Evolutionary conservation across 768 basidiomycete species (phyloP).

Genomic region (Mycena sanguinolenta): DNA sequence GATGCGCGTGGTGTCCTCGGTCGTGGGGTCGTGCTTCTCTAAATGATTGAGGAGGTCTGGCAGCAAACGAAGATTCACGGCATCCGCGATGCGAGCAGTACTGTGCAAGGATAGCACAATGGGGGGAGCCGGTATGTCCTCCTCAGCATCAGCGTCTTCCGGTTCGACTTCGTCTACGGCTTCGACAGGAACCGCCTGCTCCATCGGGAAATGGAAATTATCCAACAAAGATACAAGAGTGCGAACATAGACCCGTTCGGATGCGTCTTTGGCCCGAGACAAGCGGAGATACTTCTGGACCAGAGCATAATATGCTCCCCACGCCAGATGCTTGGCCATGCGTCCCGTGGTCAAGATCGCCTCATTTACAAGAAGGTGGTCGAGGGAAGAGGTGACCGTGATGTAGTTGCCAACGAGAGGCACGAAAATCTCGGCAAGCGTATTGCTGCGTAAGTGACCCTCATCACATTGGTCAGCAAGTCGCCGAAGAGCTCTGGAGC

Average conservation of each 20-base stretch:
- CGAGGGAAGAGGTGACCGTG: slow-evolving; percentile 67
- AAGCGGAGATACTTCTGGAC: slow-evolving; percentile 87
- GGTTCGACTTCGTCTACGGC: slow-evolving; percentile 47
- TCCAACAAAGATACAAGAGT: slow-evolving; percentile 87
- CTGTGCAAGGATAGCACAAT: slow-evolving; percentile 36
- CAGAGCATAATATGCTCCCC: slow-evolving; percentile 86
- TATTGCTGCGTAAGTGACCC: slow-evolving; percentile 74
- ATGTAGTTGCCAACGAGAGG: slow-evolving; percentile 91
- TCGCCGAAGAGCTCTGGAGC: slow-evolving; percentile 87
- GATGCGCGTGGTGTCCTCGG: slow-evolving; percentile 88
- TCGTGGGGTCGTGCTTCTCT: slow-evolving; percentile 82
- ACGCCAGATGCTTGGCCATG: slow-evolving; percentile 81
- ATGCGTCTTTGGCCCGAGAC: slow-evolving; percentile 73
- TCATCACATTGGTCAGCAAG: slow-evolving; percentile 83
- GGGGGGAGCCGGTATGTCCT: slow-evolving; percentile 33
- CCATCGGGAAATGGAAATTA: slow-evolving; percentile 92
- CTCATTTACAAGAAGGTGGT: slow-evolving; percentile 93
- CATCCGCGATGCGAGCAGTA: slow-evolving; percentile 72
- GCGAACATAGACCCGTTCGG: slow-evolving; percentile 87
- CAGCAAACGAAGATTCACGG: slow-evolving; percentile 80
- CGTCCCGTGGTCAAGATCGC: slow-evolving; percentile 85
- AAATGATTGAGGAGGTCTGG: slow-evolving; percentile 85
- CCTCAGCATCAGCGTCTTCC: slow-evolving; percentile 48
- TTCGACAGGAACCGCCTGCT: slow-evolving; percentile 59
- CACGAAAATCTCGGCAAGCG: slow-evolving; percentile 85